Evolutionary conservation across 176 grass and related monocot species (phyloP).

Genomic region (Aegilops bicornis): DNA sequence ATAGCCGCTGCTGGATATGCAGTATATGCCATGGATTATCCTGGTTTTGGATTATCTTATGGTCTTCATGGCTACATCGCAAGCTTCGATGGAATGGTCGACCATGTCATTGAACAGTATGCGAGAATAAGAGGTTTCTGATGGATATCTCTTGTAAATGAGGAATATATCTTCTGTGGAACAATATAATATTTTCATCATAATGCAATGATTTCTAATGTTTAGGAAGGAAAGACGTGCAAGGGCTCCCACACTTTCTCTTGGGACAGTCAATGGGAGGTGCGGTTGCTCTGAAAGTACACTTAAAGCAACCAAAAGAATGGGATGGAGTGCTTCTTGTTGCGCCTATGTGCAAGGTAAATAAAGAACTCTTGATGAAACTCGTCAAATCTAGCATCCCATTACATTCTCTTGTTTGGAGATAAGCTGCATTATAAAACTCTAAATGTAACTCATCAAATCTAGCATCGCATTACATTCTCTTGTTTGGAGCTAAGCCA

Average conservation of each 20-base stretch:
- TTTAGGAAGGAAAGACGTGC: slow-evolving; percentile 59
- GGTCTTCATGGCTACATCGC: slow-evolving; percentile 95
- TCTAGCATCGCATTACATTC: background rate
- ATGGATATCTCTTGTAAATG: slow-evolving; percentile 13
- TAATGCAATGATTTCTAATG: slow-evolving; percentile 20
- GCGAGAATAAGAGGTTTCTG: slow-evolving; percentile 64
- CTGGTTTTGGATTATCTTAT: slow-evolving; percentile 88
- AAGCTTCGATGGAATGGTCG: slow-evolving; percentile 94
- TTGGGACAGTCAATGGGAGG: slow-evolving; percentile 99
- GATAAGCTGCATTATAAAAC: slow-evolving; percentile 19
- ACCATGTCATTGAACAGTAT: slow-evolving; percentile 98
- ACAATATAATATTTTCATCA: slow-evolving; percentile 19
- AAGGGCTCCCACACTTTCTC: slow-evolving; percentile 64
- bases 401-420: slow-evolving; percentile 8
- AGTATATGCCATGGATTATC: slow-evolving; percentile 97
- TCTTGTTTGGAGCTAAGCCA: slow-evolving; percentile 11
- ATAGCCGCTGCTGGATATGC: slow-evolving; percentile 83
- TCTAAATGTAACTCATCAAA: background rate
- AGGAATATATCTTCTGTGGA: slow-evolving; percentile 16
- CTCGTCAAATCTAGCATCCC: background rate
- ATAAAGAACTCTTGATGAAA: slow-evolving; percentile 15
- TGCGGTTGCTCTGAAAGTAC: slow-evolving; percentile 86
- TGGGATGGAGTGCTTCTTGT: slow-evolving; percentile 96
- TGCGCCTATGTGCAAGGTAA: slow-evolving; percentile 97
- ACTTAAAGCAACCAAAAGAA: slow-evolving; percentile 71